Evolutionary conservation across 345 rosid genomes (phyloP).

Genomic region (Rhizophora apiculata): DNA sequence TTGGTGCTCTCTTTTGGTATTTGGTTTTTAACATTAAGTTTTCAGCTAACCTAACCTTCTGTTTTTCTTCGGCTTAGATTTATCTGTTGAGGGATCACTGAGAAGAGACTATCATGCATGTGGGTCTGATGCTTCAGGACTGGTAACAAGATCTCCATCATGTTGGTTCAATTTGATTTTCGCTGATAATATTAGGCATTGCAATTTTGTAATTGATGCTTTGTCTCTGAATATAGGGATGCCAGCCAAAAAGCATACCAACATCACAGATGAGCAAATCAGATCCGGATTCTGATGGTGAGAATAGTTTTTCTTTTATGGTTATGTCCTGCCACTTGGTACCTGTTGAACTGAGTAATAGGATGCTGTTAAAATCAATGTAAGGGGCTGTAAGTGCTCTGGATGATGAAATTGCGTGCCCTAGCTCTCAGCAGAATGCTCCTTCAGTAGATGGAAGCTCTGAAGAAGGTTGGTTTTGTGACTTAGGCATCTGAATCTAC

Average conservation of each 20-base stretch:
- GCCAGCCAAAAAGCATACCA: constrained; percentile 40
- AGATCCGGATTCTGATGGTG: constrained; percentile 72
- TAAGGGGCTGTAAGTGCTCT: constrained; percentile 62
- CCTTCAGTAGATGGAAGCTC: constrained; percentile 34
- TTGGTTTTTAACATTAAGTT: not conserved
- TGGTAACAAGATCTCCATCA: constrained; percentile 30
- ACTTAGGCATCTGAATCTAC: not conserved
- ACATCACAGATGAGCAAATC: constrained; percentile 48
- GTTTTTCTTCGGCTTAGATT: constrained; percentile 28
- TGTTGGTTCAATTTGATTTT: not conserved
- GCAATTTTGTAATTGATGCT: not conserved
- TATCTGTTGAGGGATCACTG: constrained; percentile 38
- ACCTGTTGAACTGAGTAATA: constrained; percentile 18
- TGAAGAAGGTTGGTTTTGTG: constrained; percentile 47
- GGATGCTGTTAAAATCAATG: constrained; percentile 20
- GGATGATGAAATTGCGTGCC: constrained; percentile 50
- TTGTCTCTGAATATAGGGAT: constrained; percentile 31
- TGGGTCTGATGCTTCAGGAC: constrained; percentile 37
- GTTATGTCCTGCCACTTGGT: constrained; percentile 14
- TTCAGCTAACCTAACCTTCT: constrained; percentile 4
- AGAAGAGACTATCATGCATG: constrained; percentile 29
- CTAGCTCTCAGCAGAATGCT: constrained; percentile 40
- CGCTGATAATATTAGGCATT: not conserved
- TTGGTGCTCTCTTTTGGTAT: constrained; percentile 11
- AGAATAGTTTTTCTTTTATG: constrained; percentile 29